Percentiles rank a stretch among this genome's conserved stretches.
Conservation (phyloP, 176 grass and related monocot genomes). For the Paspalum notatum region DNA sequence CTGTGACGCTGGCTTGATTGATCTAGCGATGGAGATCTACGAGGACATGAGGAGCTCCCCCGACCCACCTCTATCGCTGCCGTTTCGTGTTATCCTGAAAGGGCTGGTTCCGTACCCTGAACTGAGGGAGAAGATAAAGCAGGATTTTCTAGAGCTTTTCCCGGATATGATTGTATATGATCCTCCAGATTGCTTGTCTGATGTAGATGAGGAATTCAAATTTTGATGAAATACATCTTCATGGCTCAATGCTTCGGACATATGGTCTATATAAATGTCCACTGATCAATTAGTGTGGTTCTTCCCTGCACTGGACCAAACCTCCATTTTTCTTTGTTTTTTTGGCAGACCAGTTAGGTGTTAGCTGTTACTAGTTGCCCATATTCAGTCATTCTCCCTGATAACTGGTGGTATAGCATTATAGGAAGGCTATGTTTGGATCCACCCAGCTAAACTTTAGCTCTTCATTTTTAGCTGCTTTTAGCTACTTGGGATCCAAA, state of each 20-base stretch:
- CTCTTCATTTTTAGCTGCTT: too few species aligned
- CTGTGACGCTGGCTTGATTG: slow-evolving; percentile 62
- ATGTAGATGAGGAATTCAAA: slow-evolving; percentile 54
- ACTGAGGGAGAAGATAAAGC: slow-evolving; percentile 85
- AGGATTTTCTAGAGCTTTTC: slow-evolving; percentile 85
- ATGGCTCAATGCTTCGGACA: background rate
- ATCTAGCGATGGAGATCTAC: slow-evolving; percentile 77
- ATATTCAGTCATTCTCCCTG: background rate
- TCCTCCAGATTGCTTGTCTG: background rate
- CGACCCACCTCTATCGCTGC: slow-evolving; percentile 74
- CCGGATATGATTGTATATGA: slow-evolving; percentile 1
- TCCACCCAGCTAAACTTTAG: too few species aligned
- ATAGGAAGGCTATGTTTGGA: too few species aligned
- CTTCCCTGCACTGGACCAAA: background rate
- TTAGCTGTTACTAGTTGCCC: background rate
- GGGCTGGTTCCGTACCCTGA: slow-evolving; percentile 77
- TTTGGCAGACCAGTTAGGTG: background rate
- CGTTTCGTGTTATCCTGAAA: slow-evolving; percentile 88
- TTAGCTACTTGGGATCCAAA: too few species aligned
- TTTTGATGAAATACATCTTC: slow-evolving; percentile 38
- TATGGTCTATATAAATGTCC: background rate
- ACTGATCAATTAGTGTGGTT: background rate
- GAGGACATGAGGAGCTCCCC: slow-evolving; percentile 85
- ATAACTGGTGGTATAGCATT: too few species aligned
- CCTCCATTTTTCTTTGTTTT: background rate